phyloP scores from a whole-genome alignment of 495 filamentous ascomycete genomes.

The Elasticomyces elasticus region DNA sequence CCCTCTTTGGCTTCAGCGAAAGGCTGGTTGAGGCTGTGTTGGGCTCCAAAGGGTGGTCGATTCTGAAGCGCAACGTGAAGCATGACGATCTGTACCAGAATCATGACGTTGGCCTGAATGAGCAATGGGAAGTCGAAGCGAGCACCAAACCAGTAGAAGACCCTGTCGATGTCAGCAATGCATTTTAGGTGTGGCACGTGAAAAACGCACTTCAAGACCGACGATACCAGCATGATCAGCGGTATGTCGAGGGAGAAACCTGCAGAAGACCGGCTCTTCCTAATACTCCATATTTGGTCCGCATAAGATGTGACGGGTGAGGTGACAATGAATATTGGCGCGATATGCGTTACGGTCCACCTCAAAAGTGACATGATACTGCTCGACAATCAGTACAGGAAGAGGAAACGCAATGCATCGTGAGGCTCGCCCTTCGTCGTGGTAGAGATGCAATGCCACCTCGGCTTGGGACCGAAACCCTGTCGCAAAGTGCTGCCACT shows the following conservation, averaged over 20 bases:
- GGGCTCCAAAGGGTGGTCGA: conserved; percentile 49
- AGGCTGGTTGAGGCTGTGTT: conserved; percentile 28
- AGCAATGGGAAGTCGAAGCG: conserved; percentile 72
- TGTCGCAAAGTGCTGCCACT: background rate
- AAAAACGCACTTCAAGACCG: conserved; percentile 64
- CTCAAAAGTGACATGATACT: conserved; percentile 16
- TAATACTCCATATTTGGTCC: conserved; percentile 86
- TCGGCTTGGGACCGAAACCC: background rate
- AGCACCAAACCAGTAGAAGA: conserved; percentile 92
- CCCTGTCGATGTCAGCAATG: conserved; percentile 36
- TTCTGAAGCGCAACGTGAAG: conserved; percentile 86
- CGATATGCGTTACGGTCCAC: conserved; percentile 27
- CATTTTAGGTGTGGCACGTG: background rate
- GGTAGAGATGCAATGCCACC: background rate
- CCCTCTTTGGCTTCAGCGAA: conserved; percentile 48
- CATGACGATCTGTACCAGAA: conserved; percentile 67
- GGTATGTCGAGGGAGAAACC: conserved; percentile 90
- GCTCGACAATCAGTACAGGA: background rate
- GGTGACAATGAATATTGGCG: conserved; percentile 50
- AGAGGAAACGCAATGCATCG: background rate
- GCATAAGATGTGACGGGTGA: conserved; percentile 81
- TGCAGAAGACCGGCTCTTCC: conserved; percentile 66
- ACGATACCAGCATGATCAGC: conserved; percentile 93
- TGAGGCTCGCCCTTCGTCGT: background rate
- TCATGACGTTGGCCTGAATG: conserved; percentile 78